A percentile compares a stretch with the other conserved stretches of the same genome.
Evolutionary conservation across 2,329 filamentous ascomycete species (phyloP).

Genomic region (Aureobasidium sp.): DNA sequence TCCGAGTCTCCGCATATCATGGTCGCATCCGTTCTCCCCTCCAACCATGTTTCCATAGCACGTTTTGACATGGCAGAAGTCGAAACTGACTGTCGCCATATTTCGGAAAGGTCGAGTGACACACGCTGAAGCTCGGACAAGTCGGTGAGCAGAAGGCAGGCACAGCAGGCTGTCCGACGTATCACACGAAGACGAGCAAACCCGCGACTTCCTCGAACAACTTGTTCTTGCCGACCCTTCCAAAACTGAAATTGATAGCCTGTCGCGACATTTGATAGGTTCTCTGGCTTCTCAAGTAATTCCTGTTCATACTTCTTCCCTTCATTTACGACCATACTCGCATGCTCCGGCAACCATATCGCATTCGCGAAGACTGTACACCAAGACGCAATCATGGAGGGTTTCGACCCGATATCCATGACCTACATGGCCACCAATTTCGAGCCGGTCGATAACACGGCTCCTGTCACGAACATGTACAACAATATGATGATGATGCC

Average conservation of each 20-base stretch:
- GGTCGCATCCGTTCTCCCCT: background rate
- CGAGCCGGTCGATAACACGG: constrained; percentile 42
- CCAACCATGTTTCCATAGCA: background rate
- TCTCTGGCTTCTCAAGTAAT: background rate
- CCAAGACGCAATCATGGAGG: constrained; percentile 38
- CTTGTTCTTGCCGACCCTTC: background rate
- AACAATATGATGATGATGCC: constrained; percentile 43
- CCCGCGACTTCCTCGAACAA: background rate
- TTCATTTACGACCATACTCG: background rate
- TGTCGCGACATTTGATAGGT: background rate
- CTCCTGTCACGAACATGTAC: constrained; percentile 37
- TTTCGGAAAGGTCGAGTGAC: background rate
- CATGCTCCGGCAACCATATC: background rate
- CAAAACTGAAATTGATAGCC: background rate
- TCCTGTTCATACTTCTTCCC: background rate
- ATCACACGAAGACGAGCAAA: constrained; percentile 7
- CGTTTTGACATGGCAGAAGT: background rate
- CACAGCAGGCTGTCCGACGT: constrained; percentile 4
- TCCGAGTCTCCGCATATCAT: background rate
- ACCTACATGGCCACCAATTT: constrained; percentile 53
- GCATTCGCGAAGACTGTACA: background rate
- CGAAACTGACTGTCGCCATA: background rate
- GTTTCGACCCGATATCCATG: constrained; percentile 56
- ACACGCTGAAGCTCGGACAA: constrained; percentile 4
- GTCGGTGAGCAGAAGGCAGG: background rate